Evolutionary conservation across 352 stramenopile species (phyloP), one percentile per base, ranked within the genome.

Genomic region (Globisporangium spiculum): DNA sequence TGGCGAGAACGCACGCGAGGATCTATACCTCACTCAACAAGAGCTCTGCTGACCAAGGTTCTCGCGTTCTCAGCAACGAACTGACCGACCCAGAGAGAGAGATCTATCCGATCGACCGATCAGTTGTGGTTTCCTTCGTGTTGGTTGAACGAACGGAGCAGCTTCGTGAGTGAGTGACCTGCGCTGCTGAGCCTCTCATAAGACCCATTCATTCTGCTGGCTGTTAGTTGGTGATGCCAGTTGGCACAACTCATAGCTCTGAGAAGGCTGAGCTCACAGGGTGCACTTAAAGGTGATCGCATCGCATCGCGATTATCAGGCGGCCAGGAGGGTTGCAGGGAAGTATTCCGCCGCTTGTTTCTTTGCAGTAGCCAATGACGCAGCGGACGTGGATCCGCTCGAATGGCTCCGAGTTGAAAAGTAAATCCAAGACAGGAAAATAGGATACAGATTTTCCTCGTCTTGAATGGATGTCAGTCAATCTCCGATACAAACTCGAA

Each of bases 341-440:
- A 60, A 60, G 55, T 27, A 60, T 60, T 60, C 55, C 55, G 18
- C 26, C 20, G 55, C 10, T 60, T 56, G 50, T 22, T 4, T 16
- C 1, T 27, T 26, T 22, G 10, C 54, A 60, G 22, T 0, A 52
- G 8, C n/a, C 16, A 20, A 60, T 60, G 55, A 60, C 55, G 55
- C 27, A 26, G 55, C 27, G 9, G 55, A 60, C 55, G 55, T 60
- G 27, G 55, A 60, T 24, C 12, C 12, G 12, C 12, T 4, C 38
- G 38, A 46, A 38, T 38, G 32, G 16, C 4, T 50, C 41, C 20
- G 38, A 50, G 18, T 50, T n/a, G 41, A 48, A 10, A n/a, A 48
- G 38, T 20, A 18, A 18, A 50, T n/a, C 16, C 41, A 50, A 50
- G 41, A 50, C 16, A 18, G n/a, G 41, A 22, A 50, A 50, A 20